Base-by-base conservation (phyloP, 148 eudicot genomes). In the Rheum nobile region DNA sequence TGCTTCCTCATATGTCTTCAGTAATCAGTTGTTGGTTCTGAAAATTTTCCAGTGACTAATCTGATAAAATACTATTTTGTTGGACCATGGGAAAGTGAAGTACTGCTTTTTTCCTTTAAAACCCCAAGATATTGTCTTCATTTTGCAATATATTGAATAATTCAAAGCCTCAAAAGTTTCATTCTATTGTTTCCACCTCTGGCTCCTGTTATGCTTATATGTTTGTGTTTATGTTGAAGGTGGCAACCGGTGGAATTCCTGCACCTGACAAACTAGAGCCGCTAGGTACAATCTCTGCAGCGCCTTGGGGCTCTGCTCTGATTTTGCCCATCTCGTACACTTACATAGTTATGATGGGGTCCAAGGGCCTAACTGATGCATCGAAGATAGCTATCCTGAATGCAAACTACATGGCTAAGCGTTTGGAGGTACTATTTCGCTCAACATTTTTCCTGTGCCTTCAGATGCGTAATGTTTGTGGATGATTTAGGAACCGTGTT, bases 251-350 rank as follows among this genome's bases (percentile, higher is more conserved):
- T 74, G 99, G 99, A 57, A 85, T 95, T 85, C 99, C 99, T 12
- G 87, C 83, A 32, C 92, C 99, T 7, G 96, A 95, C 17, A 71
- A 84, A 8, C 69, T 70, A 48, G 76, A 90, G 74, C 97, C 99
- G 10, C 87, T 95, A 24, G 99, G 99, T 79, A 81, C 94, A 70
- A 95, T 95, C 77, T 83, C 99, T 42, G 99, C 99, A 43, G 99
- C 99, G 21, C 99, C 99, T 34, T 95, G 97, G 97, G 99, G 98
- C 59, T 95, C 98, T 71, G 96, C 98, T 24, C 89, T 95, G 57
- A 95, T 95, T 81, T 79, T 95, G 80, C 98, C 97, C 6, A 95
- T 95, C 69, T 95, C 98, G 74, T 95, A 91, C 79, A 88, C 92
- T 76, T 95, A 95, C 81, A 95, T 95, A 79, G 88, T 92, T 79